Percentiles rank a stretch among this genome's conserved stretches.
Conservation (phyloP, 306 rosid genomes). For the Biancaea sappan region DNA sequence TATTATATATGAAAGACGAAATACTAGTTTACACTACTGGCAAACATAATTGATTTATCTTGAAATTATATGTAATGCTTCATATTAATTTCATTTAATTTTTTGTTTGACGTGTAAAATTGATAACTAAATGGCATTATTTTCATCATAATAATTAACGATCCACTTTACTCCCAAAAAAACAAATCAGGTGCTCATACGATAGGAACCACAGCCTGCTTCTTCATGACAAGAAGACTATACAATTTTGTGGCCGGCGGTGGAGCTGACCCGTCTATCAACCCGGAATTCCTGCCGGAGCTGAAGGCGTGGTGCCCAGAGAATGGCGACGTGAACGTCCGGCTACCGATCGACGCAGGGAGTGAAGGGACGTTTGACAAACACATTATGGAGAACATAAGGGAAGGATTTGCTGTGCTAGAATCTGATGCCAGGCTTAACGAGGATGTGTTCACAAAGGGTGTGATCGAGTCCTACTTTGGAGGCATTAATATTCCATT, state of each 20-base stretch:
- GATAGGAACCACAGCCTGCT: conserved; percentile 92
- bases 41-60: too few species aligned
- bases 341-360: conserved; percentile 61
- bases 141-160: not conserved
- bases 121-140: not conserved
- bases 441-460: conserved; percentile 54
- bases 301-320: conserved; percentile 59
- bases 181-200: conserved; percentile 76
- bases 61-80: too few species aligned
- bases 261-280: conserved; percentile 74
- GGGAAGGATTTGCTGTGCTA: conserved; percentile 69
- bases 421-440: conserved; percentile 83
- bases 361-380: conserved; percentile 55
- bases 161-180: not conserved
- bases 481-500: too few species aligned
- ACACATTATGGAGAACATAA: conserved; percentile 64
- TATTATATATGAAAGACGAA: too few species aligned
- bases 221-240: conserved; percentile 74
- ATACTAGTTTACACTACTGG: too few species aligned
- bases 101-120: too few species aligned
- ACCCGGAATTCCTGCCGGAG: conserved; percentile 45
- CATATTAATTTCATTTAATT: too few species aligned
- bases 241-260: conserved; percentile 59
- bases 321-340: conserved; percentile 51
- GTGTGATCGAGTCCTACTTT: conserved; percentile 60